Base-by-base conservation (phyloP, 2,329 filamentous ascomycete species). In the Daldinia sp. region DNA sequence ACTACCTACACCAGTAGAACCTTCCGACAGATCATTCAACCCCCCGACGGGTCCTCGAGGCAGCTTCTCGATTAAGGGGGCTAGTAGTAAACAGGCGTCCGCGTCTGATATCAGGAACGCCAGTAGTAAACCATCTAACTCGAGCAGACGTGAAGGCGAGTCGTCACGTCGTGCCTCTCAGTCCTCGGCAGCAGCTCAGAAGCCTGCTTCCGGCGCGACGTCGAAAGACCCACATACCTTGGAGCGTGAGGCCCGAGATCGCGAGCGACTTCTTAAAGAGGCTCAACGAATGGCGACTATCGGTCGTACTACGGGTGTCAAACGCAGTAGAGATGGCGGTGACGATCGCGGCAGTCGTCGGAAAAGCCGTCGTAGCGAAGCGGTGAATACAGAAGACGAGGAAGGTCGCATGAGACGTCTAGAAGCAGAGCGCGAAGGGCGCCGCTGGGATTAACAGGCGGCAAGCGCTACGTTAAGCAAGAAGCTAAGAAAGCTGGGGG, bases 181-280 rank as follows among this genome's bases (percentile, higher is more conserved):
- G 58, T 70, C 75, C 5, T 77, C 76, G 32, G 50, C 66, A 54
- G 51, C 68, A 50, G 68, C 64, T 51, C 41, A 70, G 57, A 71
- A 74, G 61, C 50, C 67, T 27, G n/a, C 48, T 51, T 23, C 66
- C 49, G 37, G 58, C 53, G 45, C 49, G 4, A 45, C 39, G 27
- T 34, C 70, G 35, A 81, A 80, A 61, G 87, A 90, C 67, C 82
- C 86, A n/a, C 89, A 91, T 74, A 89, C 89, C 1, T 79, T 88
- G 0, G 90, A 92, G 75, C 86, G 90, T 19, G 89, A 91, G 72
- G 85, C 85, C 10, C 80, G 87, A 13, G 84, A 90, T 71, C 82
- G 88, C 45, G 88, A 90, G 74, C 82, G 90, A 23, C 79, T 91
- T 52, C 79, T 89, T 10, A 89, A 88, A 71, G 90, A 92, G 76